Percentiles rank a stretch among this genome's conserved stretches.
These are phyloP conservation scores for Striga hermonthica DNA, from an alignment of 305 asterid species.

Conservation along the genomic window DNA sequence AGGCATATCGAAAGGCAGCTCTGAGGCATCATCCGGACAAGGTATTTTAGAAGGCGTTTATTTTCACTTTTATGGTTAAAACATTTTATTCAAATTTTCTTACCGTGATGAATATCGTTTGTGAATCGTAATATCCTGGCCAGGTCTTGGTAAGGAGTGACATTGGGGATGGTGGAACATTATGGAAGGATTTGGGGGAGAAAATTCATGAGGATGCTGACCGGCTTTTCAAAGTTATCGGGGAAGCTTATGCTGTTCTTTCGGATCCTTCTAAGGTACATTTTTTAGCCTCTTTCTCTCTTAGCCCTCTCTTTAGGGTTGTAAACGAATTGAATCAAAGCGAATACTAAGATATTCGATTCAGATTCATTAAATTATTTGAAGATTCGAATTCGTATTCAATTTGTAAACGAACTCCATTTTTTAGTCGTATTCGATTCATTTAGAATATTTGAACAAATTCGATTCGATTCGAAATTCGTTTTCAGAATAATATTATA, in stretches of 20 bases:
- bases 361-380: too few species aligned
- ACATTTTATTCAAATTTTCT: constrained; percentile 1
- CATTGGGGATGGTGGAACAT: constrained; percentile 56
- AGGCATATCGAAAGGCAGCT: constrained; percentile 95
- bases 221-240: constrained; percentile 80
- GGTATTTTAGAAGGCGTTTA: constrained; percentile 39
- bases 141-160: constrained; percentile 73
- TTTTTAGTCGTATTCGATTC: too few species aligned
- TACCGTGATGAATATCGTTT: constrained; percentile 25
- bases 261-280: constrained; percentile 79
- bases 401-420: too few species aligned
- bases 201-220: constrained; percentile 84
- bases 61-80: constrained; percentile 19
- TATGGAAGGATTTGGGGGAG: constrained; percentile 74
- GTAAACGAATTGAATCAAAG: too few species aligned
- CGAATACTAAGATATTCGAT: too few species aligned
- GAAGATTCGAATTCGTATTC: too few species aligned
- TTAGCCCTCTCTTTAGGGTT: too few species aligned
- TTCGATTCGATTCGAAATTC: too few species aligned
- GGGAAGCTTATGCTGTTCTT: constrained; percentile 90
- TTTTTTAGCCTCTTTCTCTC: neutral
- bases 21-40: constrained; percentile 95
- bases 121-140: constrained; percentile 55
- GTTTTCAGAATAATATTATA: too few species aligned
- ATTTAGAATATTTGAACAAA: too few species aligned